Evolutionary conservation across 768 basidiomycete genomes (phyloP), one percentile per base, ranked within the genome.

Genomic region (Lentinula lateritia): DNA sequence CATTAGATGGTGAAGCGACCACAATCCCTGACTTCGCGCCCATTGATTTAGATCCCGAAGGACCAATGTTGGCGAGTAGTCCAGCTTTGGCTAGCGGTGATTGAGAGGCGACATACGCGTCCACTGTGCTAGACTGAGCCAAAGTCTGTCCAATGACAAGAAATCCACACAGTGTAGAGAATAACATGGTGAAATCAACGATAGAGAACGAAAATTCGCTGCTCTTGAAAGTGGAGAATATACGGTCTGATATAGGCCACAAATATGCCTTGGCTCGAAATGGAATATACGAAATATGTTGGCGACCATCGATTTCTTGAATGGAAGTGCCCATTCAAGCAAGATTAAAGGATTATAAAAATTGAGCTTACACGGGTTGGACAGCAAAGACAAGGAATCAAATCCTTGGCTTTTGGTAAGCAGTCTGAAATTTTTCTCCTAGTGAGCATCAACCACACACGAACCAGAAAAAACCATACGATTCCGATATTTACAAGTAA

Each of bases 51-150:
- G 80, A 63, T 74, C 71, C 69, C 2, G 87, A 86, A 41, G 87
- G 73, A 1, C 89, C 89, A 60, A 91, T 88, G 72, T 92, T 91
- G 13, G 87, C 88, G 12, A 91, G 80, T n/a, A 91, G 54, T 5
- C 85, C 84, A 0, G 81, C 81, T 66, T 86, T 81, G 6, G 89
- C 88, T 66, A 88, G 79, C 36, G 84, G 81, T 0, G 77, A 78
- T 70, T 90, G 82, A 6, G 73, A 74, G 0, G 72, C 67, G 61
- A 86, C 69, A 69, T 87, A 91, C 18, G 73, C 65, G 66, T 85
- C 80, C 39, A 83, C 82, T 43, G 64, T 23, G 54, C 42, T 52
- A 12, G 54, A 50, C 39, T 41, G 57, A 52, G 63, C 66, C 12
- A 50, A 52, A 50, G 57, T 52, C 16, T 45, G 58, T 60, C 55